Conservation (phyloP, 106 monocot genomes). For the Amphibolis antarctica region DNA sequence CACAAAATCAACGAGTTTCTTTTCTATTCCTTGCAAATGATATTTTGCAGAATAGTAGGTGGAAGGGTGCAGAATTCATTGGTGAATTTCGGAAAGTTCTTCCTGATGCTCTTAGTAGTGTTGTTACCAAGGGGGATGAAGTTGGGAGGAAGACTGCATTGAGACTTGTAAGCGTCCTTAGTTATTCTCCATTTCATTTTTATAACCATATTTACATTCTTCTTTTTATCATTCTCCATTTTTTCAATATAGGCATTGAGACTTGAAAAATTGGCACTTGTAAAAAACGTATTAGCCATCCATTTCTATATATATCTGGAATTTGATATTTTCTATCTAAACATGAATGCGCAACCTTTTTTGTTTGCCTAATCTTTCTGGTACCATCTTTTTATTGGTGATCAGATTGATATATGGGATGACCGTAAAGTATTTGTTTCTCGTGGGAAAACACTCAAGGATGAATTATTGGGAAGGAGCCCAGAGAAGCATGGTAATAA, state of each 20-base stretch:
- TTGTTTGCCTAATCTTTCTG: neutral
- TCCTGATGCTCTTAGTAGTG: constrained; percentile 36
- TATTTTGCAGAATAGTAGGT: constrained; percentile 67
- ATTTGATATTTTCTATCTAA: neutral
- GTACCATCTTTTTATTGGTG: neutral
- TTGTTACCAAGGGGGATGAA: constrained; percentile 27
- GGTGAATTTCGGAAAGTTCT: constrained; percentile 73
- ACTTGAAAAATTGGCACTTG: neutral
- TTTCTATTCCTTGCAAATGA: constrained; percentile 83
- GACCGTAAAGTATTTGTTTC: constrained; percentile 74
- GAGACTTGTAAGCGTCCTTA: constrained; percentile 25
- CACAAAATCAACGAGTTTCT: constrained; percentile 36
- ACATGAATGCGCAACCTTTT: neutral
- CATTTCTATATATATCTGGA: neutral
- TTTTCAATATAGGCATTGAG: neutral
- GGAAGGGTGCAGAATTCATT: constrained; percentile 64
- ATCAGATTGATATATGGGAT: constrained; percentile 67
- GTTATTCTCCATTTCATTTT: neutral
- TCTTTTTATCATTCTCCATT: neutral
- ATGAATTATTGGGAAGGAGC: constrained; percentile 42
- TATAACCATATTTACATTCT: neutral
- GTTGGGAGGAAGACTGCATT: constrained; percentile 21
- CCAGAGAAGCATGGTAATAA: constrained; percentile 22
- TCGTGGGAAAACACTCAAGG: constrained; percentile 49
- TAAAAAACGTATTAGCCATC: too few relatives aligned